A percentile compares a stretch with the other conserved stretches of the same genome.
Evolutionary conservation across 2,329 filamentous ascomycete genomes (phyloP).

Genomic region (Pseudocercospora eumusae): DNA sequence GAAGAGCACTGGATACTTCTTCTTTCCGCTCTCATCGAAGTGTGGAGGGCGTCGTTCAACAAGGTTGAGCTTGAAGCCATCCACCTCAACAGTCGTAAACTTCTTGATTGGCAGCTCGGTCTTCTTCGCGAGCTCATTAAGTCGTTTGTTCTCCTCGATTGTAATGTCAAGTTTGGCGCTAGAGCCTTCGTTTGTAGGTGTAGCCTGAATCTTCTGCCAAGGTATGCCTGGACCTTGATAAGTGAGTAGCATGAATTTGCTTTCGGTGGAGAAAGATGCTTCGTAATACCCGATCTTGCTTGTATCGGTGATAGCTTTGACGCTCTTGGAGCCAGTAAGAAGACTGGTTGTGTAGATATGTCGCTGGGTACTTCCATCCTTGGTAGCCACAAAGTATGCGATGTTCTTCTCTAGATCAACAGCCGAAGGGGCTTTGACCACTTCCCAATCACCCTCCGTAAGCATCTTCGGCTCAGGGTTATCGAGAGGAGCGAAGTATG

Average conservation of each 20-base stretch:
- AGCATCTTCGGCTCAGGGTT: constrained; percentile 79
- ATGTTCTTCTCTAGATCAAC: constrained; percentile 82
- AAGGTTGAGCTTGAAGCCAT: constrained; percentile 70
- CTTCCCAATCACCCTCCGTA: constrained; percentile 89
- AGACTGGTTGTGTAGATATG: constrained; percentile 90
- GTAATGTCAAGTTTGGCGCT: constrained; percentile 46
- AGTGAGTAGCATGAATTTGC: constrained; percentile 79
- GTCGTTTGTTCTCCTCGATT: constrained; percentile 74
- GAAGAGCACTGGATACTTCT: constrained; percentile 92
- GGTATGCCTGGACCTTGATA: constrained; percentile 85
- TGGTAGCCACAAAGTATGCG: constrained; percentile 87
- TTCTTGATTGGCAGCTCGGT: constrained; percentile 80
- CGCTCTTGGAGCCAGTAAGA: constrained; percentile 64
- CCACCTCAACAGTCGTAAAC: constrained; percentile 82
- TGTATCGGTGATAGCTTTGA: constrained; percentile 73
- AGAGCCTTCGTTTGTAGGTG: constrained; percentile 61
- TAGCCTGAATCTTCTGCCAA: constrained; percentile 87
- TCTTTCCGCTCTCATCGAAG: constrained; percentile 68
- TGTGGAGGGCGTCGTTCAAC: constrained; percentile 87
- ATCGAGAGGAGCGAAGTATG: constrained; percentile 88
- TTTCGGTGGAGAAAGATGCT: constrained; percentile 79
- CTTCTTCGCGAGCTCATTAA: constrained; percentile 69
- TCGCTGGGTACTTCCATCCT: constrained; percentile 83
- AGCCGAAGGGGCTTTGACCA: constrained; percentile 78
- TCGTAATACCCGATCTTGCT: constrained; percentile 74